Evolutionary conservation across 1,284 basidiomycete species (phyloP).

Genomic region (Coniferiporia weirii): DNA sequence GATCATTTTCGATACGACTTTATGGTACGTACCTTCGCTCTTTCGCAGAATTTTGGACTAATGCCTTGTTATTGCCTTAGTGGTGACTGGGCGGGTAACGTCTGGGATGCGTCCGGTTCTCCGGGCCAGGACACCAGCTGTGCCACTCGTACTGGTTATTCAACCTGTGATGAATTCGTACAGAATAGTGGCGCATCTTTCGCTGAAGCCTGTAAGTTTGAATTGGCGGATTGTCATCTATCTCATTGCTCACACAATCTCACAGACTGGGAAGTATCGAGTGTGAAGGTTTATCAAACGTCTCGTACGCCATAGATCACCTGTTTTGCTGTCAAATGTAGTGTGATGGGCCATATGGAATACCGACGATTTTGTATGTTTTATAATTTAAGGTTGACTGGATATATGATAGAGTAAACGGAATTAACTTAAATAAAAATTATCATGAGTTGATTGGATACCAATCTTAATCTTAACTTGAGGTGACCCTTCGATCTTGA

Average conservation of each 20-base stretch:
- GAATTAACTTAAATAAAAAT: no score
- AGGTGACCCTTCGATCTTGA: no score
- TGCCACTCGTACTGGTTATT: conserved; percentile 72
- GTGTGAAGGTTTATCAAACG: conserved; percentile 60
- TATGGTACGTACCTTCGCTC: conserved; percentile 50
- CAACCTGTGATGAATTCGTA: conserved; percentile 75
- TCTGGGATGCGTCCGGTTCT: conserved; percentile 65
- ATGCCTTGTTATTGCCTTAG: conserved; percentile 34
- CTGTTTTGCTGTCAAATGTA: background rate
- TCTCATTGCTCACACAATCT: background rate
- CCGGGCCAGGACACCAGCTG: conserved; percentile 81
- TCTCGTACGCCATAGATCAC: conserved; percentile 7
- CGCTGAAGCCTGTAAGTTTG: conserved; percentile 67
- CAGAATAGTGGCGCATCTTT: conserved; percentile 66
- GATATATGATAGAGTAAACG: no score
- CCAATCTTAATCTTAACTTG: no score
- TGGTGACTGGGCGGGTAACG: conserved; percentile 82
- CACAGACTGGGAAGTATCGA: conserved; percentile 72
- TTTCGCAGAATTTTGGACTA: conserved; percentile 1
- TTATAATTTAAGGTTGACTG: no score
- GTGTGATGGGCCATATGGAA: no score
- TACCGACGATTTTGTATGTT: no score
- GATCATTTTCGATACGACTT: conserved; percentile 77
- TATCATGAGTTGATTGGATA: no score
- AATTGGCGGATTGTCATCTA: background rate